Evolutionary conservation across 2,329 filamentous ascomycete genomes (phyloP), one percentile per base, ranked within the genome.

Genomic region (Sporothrix mexicana): DNA sequence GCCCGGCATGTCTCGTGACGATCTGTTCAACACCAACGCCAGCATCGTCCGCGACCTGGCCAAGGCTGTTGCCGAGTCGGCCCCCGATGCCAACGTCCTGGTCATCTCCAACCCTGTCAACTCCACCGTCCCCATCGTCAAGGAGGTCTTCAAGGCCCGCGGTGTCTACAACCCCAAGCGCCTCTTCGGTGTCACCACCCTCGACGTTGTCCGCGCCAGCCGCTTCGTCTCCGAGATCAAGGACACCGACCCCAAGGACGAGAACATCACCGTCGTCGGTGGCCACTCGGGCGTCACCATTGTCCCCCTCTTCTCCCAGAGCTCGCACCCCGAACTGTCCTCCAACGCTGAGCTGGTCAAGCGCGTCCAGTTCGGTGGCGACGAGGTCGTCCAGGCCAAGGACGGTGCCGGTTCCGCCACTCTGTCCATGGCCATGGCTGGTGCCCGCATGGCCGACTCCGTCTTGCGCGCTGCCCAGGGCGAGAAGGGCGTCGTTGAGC

Each of bases 11-110:
- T 97, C 93, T 86, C 95, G 96, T 88, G 96, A 99, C 86, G 95
- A 99, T 84, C 92, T 99, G 77, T 99, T 99, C 94, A 98, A 98
- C 91, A 99, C 95, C 89, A 99, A 99, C 85, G 96, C 96, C 84
- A 97, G 94, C 83, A 99, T 99, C 84, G 96, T 99, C 83, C 95
- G 95, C 82, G 96, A 98, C 85, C 91, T 99, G 77, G 95, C 95
- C 86, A 97, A 97, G 90, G 95, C 94, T 80, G 91, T 90, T 81
- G 96, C 96, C 80, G 91, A 97, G 80, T 89, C 93, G 78, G 89
- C 92, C 82, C 96, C 96, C 80, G 88, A 98, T 77, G 96, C 96
- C 85, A 97, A 97, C 87, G 88, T 98, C 84, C 91, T 98, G 82
- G 90, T 99, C 88, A 99, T 99, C 86, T 90, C 95, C 85, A 99